Evolutionary conservation across 2,329 filamentous ascomycete species (phyloP).

Genomic region (Talaromyces pinophilus): DNA sequence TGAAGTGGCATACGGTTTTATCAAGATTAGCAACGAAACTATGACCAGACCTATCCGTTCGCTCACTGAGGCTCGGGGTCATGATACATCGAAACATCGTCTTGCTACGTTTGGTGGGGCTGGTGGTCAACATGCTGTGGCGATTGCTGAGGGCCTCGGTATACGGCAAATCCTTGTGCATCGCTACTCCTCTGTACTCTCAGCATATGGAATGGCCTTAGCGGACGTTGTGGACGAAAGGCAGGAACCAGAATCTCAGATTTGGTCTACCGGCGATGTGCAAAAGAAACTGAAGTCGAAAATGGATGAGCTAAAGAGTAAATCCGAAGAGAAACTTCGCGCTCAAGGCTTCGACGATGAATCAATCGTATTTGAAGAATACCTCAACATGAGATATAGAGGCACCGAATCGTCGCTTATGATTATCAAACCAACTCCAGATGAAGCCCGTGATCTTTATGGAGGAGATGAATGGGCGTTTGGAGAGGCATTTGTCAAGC

Average conservation of each 20-base stretch:
- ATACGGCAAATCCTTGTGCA: constrained; percentile 82
- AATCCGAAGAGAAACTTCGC: constrained; percentile 65
- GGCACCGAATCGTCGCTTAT: constrained; percentile 90
- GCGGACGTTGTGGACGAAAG: constrained; percentile 86
- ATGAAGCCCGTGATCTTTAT: constrained; percentile 62
- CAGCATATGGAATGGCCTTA: constrained; percentile 87
- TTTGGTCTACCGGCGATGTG: constrained; percentile 60
- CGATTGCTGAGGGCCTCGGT: constrained; percentile 78
- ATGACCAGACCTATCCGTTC: constrained; percentile 62
- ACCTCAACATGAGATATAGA: constrained; percentile 89
- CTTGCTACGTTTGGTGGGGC: constrained; percentile 87
- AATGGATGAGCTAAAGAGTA: constrained; percentile 77
- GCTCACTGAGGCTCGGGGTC: constrained; percentile 72
- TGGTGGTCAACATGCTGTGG: constrained; percentile 88
- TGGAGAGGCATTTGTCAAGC: constrained; percentile 77
- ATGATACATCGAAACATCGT: constrained; percentile 81
- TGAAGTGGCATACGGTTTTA: constrained; percentile 83
- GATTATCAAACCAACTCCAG: constrained; percentile 71
- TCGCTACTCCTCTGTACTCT: constrained; percentile 83
- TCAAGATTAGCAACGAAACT: constrained; percentile 86
- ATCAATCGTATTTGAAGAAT: constrained; percentile 83
- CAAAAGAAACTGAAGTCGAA: constrained; percentile 67
- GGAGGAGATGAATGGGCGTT: constrained; percentile 75
- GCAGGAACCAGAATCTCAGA: constrained; percentile 67
- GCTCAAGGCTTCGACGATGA: constrained; percentile 77